Percentiles rank a stretch among this genome's conserved stretches.
Evolutionary conservation across 208 protist genomes (phyloP).

Genomic region (Wallacemonas sp.): DNA sequence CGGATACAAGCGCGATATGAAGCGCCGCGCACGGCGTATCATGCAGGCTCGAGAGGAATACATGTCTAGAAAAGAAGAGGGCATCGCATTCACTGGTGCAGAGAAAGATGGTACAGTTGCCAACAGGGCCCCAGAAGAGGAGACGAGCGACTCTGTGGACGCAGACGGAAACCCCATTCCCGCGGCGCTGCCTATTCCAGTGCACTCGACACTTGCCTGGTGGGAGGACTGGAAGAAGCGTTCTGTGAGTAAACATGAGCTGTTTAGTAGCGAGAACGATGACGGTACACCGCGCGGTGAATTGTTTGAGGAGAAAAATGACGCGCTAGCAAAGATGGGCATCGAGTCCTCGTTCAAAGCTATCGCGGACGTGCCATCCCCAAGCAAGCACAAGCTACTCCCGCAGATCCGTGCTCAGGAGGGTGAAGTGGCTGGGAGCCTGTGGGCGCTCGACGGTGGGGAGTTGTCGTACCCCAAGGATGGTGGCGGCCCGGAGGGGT

Average conservation of each 20-base stretch:
- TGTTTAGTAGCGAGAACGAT: constrained; percentile 72
- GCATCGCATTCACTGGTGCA: constrained; percentile 19
- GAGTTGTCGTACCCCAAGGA: constrained; percentile 86
- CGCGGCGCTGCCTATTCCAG: constrained; percentile 47
- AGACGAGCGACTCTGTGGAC: neutral
- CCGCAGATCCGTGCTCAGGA: constrained; percentile 59
- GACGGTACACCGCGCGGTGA: constrained; percentile 85
- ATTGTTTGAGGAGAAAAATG: constrained; percentile 84
- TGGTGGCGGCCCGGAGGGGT: constrained; percentile 75
- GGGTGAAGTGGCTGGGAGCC: constrained; percentile 67
- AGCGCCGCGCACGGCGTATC: constrained; percentile 89
- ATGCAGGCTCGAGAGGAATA: constrained; percentile 90
- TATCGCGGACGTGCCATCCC: constrained; percentile 52
- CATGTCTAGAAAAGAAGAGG: constrained; percentile 63
- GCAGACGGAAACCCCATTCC: constrained; percentile 15
- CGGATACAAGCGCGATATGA: constrained; percentile 92
- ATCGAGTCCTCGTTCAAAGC: constrained; percentile 71
- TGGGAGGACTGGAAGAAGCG: constrained; percentile 82
- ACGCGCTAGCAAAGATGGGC: constrained; percentile 71
- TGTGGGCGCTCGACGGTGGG: constrained; percentile 86
- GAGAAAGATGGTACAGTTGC: neutral
- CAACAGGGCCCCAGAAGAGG: neutral
- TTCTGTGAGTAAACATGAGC: constrained; percentile 83
- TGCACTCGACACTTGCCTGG: constrained; percentile 74
- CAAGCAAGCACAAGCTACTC: constrained; percentile 57